phyloP scores from a whole-genome alignment of 805 yeast species.

The Zygosaccharomyces siamensis region DNA sequence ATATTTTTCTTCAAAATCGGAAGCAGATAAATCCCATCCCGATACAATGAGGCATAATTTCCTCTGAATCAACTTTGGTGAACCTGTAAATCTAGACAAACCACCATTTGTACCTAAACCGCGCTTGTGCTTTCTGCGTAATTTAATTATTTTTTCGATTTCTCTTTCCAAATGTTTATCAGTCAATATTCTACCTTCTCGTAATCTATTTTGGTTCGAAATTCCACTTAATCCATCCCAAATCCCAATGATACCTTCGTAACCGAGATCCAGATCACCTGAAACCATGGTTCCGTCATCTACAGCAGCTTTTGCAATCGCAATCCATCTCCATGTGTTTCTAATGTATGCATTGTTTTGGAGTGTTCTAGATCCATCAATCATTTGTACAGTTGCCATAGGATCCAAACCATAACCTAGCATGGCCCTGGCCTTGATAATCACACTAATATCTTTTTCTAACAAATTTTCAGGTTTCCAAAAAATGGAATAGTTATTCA shows the following conservation, averaged over 20 bases:
- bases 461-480: constrained; percentile 44
- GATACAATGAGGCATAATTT: constrained; percentile 75
- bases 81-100: constrained; percentile 22
- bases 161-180: constrained; percentile 34
- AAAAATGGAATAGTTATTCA: constrained; percentile 26
- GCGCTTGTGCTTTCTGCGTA: constrained; percentile 34
- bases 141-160: constrained; percentile 38
- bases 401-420: constrained; percentile 71
- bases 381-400: constrained; percentile 53
- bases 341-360: constrained; percentile 53
- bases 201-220: constrained; percentile 45
- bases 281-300: constrained; percentile 63
- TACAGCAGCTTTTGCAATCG: constrained; percentile 61
- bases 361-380: constrained; percentile 47
- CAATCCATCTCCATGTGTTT: constrained; percentile 91
- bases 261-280: constrained; percentile 73
- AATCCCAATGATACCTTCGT: constrained; percentile 81
- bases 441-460: constrained; percentile 66
- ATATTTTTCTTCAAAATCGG: constrained; percentile 69
- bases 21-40: constrained; percentile 82
- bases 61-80: constrained; percentile 53
- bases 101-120: constrained; percentile 22
- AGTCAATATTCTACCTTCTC: constrained; percentile 26
- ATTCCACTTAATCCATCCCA: constrained; percentile 73
- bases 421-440: constrained; percentile 66